phyloP scores from a whole-genome alignment of 805 yeast species.

The Starmerella floris region DNA sequence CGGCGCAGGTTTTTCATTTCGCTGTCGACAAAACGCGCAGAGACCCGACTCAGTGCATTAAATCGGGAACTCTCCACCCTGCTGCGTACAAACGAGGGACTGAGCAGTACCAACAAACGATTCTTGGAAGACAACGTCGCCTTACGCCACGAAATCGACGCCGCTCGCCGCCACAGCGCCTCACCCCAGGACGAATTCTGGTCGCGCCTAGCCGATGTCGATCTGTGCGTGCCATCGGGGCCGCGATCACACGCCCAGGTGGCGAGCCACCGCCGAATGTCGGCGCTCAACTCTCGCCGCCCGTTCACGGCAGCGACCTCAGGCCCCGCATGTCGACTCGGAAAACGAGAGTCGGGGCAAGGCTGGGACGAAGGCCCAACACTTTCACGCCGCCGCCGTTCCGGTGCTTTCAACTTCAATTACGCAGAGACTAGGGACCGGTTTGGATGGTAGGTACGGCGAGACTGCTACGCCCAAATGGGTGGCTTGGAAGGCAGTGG shows the following conservation, averaged over 20 bases:
- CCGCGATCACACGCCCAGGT: not conserved
- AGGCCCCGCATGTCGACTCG: too few relatives aligned
- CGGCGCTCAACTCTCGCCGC: conserved; percentile 5
- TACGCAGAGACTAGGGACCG: too few relatives aligned
- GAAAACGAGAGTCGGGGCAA: too few relatives aligned
- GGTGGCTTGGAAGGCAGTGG: too few relatives aligned
- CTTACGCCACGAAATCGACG: conserved; percentile 4
- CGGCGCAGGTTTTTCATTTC: not conserved
- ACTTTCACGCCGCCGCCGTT: too few relatives aligned
- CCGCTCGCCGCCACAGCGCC: too few relatives aligned
- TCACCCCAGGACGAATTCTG: conserved; percentile 1
- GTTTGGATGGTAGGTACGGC: too few relatives aligned
- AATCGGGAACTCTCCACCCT: too few relatives aligned
- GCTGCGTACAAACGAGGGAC: not conserved
- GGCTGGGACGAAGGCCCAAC: too few relatives aligned
- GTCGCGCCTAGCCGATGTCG: conserved; percentile 8
- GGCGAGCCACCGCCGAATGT: conserved; percentile 6
- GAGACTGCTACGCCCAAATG: too few relatives aligned
- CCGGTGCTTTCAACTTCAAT: too few relatives aligned
- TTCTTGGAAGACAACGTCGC: conserved; percentile 12
- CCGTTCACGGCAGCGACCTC: not conserved
- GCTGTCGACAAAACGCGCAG: conserved; percentile 2
- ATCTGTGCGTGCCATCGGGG: not conserved
- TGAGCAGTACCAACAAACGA: conserved; percentile 3
- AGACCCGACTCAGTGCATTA: too few relatives aligned